Conservation (phyloP, 1,139 yeast genomes). For the Taphrina wiesneri region DNA sequence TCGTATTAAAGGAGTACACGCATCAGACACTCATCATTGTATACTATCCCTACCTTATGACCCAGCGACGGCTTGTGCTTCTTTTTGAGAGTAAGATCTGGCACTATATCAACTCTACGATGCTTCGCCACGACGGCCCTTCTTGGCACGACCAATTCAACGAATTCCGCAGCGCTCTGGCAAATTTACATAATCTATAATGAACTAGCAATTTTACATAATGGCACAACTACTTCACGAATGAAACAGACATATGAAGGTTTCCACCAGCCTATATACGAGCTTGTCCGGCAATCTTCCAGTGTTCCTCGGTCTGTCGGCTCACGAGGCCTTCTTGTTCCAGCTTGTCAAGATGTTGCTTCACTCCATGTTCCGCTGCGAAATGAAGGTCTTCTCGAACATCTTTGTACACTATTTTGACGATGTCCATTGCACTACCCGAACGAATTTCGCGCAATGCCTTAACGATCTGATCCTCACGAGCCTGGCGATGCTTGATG, state of each 20-base stretch:
- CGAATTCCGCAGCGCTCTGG: too few species aligned
- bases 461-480: slow-evolving; percentile 46
- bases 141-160: too few species aligned
- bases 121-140: too few species aligned
- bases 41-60: too few species aligned
- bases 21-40: too few species aligned
- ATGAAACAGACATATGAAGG: background rate
- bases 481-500: slow-evolving; percentile 46
- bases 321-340: slow-evolving; percentile 26
- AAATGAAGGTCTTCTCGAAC: slow-evolving; percentile 42
- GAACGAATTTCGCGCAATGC: slow-evolving; percentile 38
- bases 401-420: slow-evolving; percentile 44
- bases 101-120: background rate
- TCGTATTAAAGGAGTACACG: background rate
- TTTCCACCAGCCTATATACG: background rate
- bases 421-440: slow-evolving; percentile 41
- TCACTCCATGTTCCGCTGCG: slow-evolving; percentile 46
- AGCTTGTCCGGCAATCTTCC: background rate
- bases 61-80: background rate
- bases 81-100: background rate
- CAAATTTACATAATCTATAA: background rate
- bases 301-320: background rate
- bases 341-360: slow-evolving; percentile 46
- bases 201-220: background rate
- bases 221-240: background rate